Percentiles rank a stretch among this genome's conserved stretches.
These are phyloP conservation scores for Cyclotella choctawhatcheeana DNA, from an alignment of 108 stramenopile genomes.

Conservation along the genomic window DNA sequence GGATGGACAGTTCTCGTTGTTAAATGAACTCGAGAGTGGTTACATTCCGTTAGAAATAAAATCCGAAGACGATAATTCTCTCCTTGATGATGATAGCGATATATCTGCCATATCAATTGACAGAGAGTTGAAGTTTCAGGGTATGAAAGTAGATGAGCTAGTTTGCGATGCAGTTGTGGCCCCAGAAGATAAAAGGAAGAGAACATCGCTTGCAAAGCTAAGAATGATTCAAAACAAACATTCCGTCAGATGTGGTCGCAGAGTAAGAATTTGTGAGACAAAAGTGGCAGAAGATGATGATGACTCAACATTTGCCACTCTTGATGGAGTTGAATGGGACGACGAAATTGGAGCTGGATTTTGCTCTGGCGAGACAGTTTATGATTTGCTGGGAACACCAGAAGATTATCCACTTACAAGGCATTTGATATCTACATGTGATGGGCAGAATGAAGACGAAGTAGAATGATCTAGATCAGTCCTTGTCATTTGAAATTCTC, in stretches of 20 bases:
- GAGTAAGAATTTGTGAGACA: background rate
- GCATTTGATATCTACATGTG: background rate
- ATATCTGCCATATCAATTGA: background rate
- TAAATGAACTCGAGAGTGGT: background rate
- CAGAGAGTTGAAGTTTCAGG: background rate
- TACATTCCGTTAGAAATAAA: background rate
- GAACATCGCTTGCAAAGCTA: background rate
- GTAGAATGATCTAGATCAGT: no score
- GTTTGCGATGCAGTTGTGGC: background rate
- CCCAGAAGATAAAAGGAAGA: background rate
- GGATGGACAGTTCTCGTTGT: background rate
- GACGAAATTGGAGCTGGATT: background rate
- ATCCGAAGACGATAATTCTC: background rate
- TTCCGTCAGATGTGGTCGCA: background rate
- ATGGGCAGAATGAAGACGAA: background rate
- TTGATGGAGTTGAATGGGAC: background rate
- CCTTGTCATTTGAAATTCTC: background rate
- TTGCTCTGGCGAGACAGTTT: slow-evolving; percentile 6
- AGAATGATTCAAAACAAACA: slow-evolving; percentile 13
- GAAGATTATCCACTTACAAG: background rate
- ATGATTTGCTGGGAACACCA: background rate
- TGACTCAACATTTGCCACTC: background rate
- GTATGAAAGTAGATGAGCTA: background rate
- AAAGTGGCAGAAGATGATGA: slow-evolving; percentile 2
- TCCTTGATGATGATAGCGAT: background rate